Evolutionary conservation across 2,329 filamentous ascomycete species (phyloP).

Genomic region (Neobulgaria alba): DNA sequence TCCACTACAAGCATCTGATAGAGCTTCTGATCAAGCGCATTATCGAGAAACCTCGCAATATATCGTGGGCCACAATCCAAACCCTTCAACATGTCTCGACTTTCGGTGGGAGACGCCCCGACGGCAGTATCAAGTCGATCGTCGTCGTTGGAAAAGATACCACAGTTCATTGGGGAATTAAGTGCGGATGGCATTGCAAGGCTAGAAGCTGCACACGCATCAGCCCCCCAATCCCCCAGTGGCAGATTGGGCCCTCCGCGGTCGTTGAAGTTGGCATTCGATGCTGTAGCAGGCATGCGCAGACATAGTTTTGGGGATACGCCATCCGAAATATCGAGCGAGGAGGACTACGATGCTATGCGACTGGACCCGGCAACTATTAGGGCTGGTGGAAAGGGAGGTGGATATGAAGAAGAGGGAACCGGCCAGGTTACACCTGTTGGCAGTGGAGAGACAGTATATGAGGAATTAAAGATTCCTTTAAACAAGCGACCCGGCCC

Average conservation of each 20-base stretch:
- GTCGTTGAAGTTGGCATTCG: constrained; percentile 23
- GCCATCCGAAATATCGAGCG: constrained; percentile 21
- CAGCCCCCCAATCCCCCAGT: constrained; percentile 6
- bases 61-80: no score
- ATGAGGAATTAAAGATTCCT: constrained; percentile 14
- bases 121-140: constrained; percentile 5
- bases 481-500: constrained; percentile 7
- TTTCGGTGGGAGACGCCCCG: constrained; percentile 3
- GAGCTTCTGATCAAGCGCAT: no score
- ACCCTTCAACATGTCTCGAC: constrained; percentile 9
- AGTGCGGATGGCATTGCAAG: constrained; percentile 17
- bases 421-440: constrained; percentile 4
- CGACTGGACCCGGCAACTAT: constrained; percentile 21
- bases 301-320: constrained; percentile 11
- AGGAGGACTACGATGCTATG: constrained; percentile 27
- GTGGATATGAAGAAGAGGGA: constrained; percentile 25
- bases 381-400: constrained; percentile 28
- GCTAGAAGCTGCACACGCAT: constrained; percentile 10
- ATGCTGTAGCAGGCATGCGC: constrained; percentile 7
- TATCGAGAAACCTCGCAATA: no score
- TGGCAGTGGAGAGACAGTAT: constrained; percentile 11
- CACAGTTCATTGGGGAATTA: constrained; percentile 16
- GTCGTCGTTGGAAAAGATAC: constrained; percentile 13
- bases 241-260: constrained; percentile 2
- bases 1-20: background rate